A percentile compares a stretch with the other conserved stretches of the same genome.
phyloP scores from a whole-genome alignment of 441 rosid species.

The Theobroma grandiflorum region DNA sequence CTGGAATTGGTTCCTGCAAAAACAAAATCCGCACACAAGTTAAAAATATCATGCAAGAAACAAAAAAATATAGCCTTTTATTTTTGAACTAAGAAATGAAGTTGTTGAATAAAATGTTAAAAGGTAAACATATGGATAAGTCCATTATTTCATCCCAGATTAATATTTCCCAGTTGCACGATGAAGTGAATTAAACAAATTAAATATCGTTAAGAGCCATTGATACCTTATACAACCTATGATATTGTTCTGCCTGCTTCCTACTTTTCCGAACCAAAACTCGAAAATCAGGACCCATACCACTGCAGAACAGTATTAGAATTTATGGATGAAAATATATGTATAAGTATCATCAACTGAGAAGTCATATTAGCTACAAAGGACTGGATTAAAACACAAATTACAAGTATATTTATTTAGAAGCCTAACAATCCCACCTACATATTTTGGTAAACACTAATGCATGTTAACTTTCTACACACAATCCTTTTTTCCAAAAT shows the following conservation, averaged over 20 bases:
- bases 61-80: neutral
- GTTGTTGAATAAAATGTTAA: neutral
- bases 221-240: constrained; percentile 84
- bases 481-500: neutral
- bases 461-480: neutral
- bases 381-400: neutral
- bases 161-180: neutral
- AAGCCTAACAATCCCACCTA: neutral
- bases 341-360: neutral
- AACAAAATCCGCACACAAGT: constrained; percentile 21
- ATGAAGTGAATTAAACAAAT: neutral
- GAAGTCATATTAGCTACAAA: neutral
- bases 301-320: constrained; percentile 55
- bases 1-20: constrained; percentile 89
- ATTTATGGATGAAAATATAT: neutral
- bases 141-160: neutral
- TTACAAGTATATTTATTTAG: neutral
- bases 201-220: neutral
- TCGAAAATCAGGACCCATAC: constrained; percentile 99
- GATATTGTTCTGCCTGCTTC: constrained; percentile 98
- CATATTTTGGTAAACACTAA: neutral
- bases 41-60: constrained; percentile 9
- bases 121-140: neutral
- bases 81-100: neutral
- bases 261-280: constrained; percentile 97